These are phyloP conservation scores for Martiniozyma asiatica DNA, from an alignment of 1,139 yeast genomes.

Conservation along the genomic window DNA sequence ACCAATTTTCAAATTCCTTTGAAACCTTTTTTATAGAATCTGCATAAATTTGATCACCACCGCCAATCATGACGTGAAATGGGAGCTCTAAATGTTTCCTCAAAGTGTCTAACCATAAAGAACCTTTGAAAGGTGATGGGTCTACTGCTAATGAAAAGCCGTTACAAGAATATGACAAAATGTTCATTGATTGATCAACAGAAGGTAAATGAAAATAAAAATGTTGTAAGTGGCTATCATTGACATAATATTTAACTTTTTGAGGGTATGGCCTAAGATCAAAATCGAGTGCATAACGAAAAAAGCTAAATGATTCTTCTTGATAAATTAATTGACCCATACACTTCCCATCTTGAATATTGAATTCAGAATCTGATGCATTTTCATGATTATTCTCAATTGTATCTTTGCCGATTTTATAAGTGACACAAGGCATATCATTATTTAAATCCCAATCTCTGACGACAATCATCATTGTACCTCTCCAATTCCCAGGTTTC, in stretches of 20 bases:
- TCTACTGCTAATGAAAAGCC: slow-evolving; percentile 74
- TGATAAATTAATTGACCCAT: slow-evolving; percentile 31
- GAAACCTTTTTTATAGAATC: slow-evolving; percentile 65
- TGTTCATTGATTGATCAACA: slow-evolving; percentile 54
- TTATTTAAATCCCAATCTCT: slow-evolving; percentile 22
- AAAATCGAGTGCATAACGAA: slow-evolving; percentile 49
- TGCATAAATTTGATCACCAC: slow-evolving; percentile 92
- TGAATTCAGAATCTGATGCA: slow-evolving; percentile 27
- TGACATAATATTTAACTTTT: slow-evolving; percentile 46
- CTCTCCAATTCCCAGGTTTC: slow-evolving; percentile 42
- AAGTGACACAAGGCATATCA: slow-evolving; percentile 28
- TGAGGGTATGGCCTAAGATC: slow-evolving; percentile 38
- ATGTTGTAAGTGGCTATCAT: slow-evolving; percentile 25
- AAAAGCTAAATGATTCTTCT: slow-evolving; percentile 44
- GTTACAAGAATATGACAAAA: slow-evolving; percentile 77
- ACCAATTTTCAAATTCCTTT: slow-evolving; percentile 50
- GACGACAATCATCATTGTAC: slow-evolving; percentile 51
- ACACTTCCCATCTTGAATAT: slow-evolving; percentile 31
- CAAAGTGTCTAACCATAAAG: slow-evolving; percentile 79
- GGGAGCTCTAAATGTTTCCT: slow-evolving; percentile 36
- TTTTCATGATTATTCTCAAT: too few relatives aligned
- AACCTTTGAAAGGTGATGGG: slow-evolving; percentile 54
- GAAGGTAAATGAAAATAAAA: slow-evolving; percentile 50
- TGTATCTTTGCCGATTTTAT: too few relatives aligned
- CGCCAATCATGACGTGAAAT: slow-evolving; percentile 92